Evolutionary conservation across 2,329 filamentous ascomycete species (phyloP), one percentile per base, ranked within the genome.

Genomic region (Fusarium burgessii): DNA sequence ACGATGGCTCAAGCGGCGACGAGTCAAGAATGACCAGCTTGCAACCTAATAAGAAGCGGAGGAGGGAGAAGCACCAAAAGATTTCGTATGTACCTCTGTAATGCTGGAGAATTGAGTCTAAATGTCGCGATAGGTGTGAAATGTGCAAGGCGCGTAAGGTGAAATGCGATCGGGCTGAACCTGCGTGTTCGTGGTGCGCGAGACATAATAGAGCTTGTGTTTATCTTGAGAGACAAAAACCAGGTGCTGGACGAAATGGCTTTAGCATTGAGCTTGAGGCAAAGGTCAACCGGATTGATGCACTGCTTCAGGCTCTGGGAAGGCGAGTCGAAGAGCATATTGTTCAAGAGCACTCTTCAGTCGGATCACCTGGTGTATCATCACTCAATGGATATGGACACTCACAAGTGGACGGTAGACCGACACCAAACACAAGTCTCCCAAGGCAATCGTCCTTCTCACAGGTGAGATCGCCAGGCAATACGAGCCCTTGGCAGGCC

Each of bases 171-270:
- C 85, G 87, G 60, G 82, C 83, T 36, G 86, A 88, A 73, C 87
- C 87, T 4, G 86, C 86, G n/a, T 93, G 91, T 79, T 90, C 90
- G 25, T 93, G 91, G 91, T 93, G 91, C 78, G 81, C 88, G 52
- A 88, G 90, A 54, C 92, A 93, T 78, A 86, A 87, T 62, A 88
- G 91, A 70, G 74, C 84, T 43, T 93, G 91, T 77, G 88, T 91
- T 77, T 93, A 93, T 77, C 89, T 88, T 66, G 90, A 92, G 74
- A 85, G 91, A 43, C 92, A 92, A 81, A 92, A 92, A 78, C 90
- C 91, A 11, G 91, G 91, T 5, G 83, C 88, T 46, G 83, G 88
- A 40, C 83, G 88, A 33, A 87, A 89, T 73, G 89, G 89, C 46
- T 90, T 90, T 78, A 88, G 88, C 17, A 82, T 88, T 54, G 89